Evolutionary conservation across 2,329 filamentous ascomycete species (phyloP), one percentile per base, ranked within the genome.

Genomic region (Nemania sp.): DNA sequence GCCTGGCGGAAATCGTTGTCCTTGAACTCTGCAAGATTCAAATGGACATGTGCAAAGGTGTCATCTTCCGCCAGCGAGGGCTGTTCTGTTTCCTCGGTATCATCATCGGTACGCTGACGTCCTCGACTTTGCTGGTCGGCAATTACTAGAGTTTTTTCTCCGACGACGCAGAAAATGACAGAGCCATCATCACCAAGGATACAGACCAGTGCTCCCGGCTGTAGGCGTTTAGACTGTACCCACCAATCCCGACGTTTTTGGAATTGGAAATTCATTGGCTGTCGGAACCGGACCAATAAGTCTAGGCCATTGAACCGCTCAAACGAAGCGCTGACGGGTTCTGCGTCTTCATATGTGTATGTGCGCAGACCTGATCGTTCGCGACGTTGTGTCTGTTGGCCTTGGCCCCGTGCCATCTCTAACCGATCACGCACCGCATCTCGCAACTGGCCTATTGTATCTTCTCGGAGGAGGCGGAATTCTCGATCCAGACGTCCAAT

Each of bases 391-490:
- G 65, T 39, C 53, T 46, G 18, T 68, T 35, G 51, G 10, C 55
- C 37, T 4, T 12, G 57, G n/a, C 65, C 54, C 35, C 60, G 72
- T 17, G 78, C 69, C 2, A 64, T 62, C 3, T 78, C 69, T 10
- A 81, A 69, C 50, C 80, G 73, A 21, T 75, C 63, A 40, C 75
- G 74, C 2, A 83, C 77, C 0, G 77, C 77, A 64, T 85, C 80
- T 39, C 81, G 75, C 4, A 87, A 72, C 59, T 83, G 79, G 0
- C 81, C 81, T 2, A 86, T 74, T 0, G 79, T 83, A 63, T 87
- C 83, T 69, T 86, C 81, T 2, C 83, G 77, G 1, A 86, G 68
- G 1, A 86, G 76, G 15, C 84, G 78, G 50, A 87, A 87, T 55
- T 86, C 79, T 56, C 79, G 74, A 68, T 86, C 83, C 0, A 87